Base-by-base conservation (phyloP, 345 rosid species). In the Lepidium africanum region DNA sequence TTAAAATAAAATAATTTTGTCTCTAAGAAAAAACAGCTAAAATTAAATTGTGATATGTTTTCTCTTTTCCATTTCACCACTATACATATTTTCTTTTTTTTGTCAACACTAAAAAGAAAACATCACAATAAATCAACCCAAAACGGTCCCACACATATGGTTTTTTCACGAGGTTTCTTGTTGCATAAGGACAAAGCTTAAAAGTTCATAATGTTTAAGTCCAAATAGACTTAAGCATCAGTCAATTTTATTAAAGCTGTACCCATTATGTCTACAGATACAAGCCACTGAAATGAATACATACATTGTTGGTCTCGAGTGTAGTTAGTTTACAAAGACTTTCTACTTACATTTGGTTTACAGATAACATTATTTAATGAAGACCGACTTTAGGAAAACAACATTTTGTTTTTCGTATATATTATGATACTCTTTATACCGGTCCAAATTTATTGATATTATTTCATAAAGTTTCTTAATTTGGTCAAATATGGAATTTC, bases 161-260 rank as follows among this genome's bases (percentile, higher is more conserved):
- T 14, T 39, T 69, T 67, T 61, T 56, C 73, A 74, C 68, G 69
- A 74, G 68, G 74, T 55, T 60, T 60, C 63, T 52, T 41, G 19
- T 47, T 40, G 55, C 46, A 19, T 37, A 21, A 46, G 60, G 78
- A 69, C 74, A 69, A 54, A 74, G 47, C 58, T 52, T 52, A 14
- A 40, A 45, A 67, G 59, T 59, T 60, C 43, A 53, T 46, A 74
- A 60, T 48, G 69, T 36, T 37, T 60, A 53, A 27, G 74, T 75
- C 47, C 16, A 37, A 60, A 68, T 55, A 53, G 41, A 33, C 37
- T 61, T 32, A 37, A 60, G 59, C 39, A 74, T 45, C 70, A 60
- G 65, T 38, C 65, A 53, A 19, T 17, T 19, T 45, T 39, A 47
- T 19, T 45, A 38, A 30, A 51, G 65, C 57, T 75, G 70, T 68